Evolutionary conservation across 257 asterid genomes (phyloP).

Genomic region (Echium plantagineum): DNA sequence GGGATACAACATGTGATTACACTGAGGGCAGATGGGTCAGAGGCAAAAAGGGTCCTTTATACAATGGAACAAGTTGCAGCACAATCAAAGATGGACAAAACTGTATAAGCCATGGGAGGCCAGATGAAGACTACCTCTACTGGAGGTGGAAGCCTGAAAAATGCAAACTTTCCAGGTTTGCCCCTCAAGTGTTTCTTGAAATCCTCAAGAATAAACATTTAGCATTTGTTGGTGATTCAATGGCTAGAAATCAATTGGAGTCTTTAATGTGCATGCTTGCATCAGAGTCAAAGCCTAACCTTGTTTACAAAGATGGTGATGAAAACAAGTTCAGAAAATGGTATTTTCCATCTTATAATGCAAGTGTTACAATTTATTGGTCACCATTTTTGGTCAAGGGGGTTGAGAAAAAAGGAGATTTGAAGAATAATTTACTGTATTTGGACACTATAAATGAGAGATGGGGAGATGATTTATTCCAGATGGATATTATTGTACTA

Average conservation of each 20-base stretch:
- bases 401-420: conserved; percentile 30
- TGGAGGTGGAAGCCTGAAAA: conserved; percentile 63
- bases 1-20: conserved; percentile 40
- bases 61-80: conserved; percentile 55
- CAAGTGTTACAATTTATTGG: conserved; percentile 55
- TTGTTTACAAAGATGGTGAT: conserved; percentile 34
- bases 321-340: conserved; percentile 59
- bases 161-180: conserved; percentile 53
- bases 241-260: conserved; percentile 76
- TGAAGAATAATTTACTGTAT: conserved; percentile 28
- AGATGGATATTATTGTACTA: conserved; percentile 39
- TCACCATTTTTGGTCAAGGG: conserved; percentile 77
- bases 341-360: conserved; percentile 31
- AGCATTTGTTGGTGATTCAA: conserved; percentile 79
- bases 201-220: conserved; percentile 42
- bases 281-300: conserved; percentile 38
- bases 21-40: conserved; percentile 50
- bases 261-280: conserved; percentile 61
- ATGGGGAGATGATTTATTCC: conserved; percentile 46
- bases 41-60: conserved; percentile 31
- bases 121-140: conserved; percentile 46
- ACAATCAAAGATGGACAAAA: conserved; percentile 62
- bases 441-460: conserved; percentile 45
- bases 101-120: conserved; percentile 53
- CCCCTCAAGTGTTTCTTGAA: conserved; percentile 38